phyloP scores from a whole-genome alignment of 208 protist genomes.

The Tetramitus jugosus region DNA sequence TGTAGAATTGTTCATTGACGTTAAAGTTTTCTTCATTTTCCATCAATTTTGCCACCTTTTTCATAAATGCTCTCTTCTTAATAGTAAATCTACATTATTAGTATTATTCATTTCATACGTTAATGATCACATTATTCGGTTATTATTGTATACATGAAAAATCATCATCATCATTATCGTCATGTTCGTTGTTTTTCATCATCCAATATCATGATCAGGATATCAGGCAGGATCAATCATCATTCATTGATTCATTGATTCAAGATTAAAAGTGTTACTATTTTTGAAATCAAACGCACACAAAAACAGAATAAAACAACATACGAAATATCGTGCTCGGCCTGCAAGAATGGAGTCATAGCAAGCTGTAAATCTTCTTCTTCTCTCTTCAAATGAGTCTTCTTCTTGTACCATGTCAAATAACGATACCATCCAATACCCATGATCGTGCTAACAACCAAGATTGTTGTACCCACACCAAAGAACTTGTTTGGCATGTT shows the following conservation, averaged over 20 bases:
- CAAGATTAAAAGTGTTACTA: too few species aligned
- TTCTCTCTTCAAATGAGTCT: background rate
- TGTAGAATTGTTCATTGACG: conserved; percentile 7
- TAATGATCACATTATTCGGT: too few species aligned
- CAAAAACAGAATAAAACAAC: too few species aligned
- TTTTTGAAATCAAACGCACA: too few species aligned
- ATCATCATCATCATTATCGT: too few species aligned
- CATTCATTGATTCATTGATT: too few species aligned
- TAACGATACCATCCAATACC: background rate
- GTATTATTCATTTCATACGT: too few species aligned
- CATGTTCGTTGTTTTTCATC: too few species aligned
- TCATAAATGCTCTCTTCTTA: background rate
- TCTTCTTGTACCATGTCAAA: background rate
- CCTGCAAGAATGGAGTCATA: conserved; percentile 1
- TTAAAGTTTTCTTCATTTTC: background rate
- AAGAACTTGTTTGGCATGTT: background rate
- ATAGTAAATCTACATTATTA: too few species aligned
- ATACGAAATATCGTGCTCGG: background rate
- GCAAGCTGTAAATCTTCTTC: background rate
- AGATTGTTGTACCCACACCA: background rate
- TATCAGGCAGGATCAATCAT: too few species aligned
- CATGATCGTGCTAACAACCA: background rate
- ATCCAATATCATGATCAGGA: too few species aligned
- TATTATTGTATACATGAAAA: too few species aligned
- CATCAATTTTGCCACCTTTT: conserved; percentile 7